These are phyloP conservation scores for Salix dunnii DNA, from an alignment of 345 rosid genomes.

Conservation along the genomic window DNA sequence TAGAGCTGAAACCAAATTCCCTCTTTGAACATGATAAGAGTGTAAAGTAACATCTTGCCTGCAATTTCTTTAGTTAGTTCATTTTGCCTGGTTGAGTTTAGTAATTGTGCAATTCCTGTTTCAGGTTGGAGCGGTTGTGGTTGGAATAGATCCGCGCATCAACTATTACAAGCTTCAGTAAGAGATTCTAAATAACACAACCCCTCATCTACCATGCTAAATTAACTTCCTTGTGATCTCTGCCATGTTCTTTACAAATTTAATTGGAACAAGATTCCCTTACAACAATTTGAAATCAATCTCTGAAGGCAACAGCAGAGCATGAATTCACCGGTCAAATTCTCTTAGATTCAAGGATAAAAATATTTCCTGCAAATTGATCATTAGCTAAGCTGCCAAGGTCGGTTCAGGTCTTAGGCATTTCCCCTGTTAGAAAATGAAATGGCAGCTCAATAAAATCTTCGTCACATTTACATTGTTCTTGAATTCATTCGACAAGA, in stretches of 20 bases:
- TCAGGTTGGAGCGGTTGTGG: slow-evolving; percentile 97
- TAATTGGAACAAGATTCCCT: not conserved
- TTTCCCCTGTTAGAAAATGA: not conserved
- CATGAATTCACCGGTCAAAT: not conserved
- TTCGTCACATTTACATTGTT: not conserved
- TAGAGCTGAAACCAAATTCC: slow-evolving; percentile 53
- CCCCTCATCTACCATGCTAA: slow-evolving; percentile 5
- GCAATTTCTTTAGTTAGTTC: slow-evolving; percentile 6
- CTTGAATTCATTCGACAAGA: not conserved
- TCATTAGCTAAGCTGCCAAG: not conserved
- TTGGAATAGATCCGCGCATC: slow-evolving; percentile 71
- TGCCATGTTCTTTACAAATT: not conserved
- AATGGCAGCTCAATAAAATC: not conserved
- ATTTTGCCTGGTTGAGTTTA: slow-evolving; percentile 11
- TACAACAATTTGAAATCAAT: not conserved
- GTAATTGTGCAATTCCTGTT: slow-evolving; percentile 19
- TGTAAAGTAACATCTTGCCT: slow-evolving; percentile 38
- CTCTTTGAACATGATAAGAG: slow-evolving; percentile 71
- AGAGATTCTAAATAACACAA: slow-evolving; percentile 25
- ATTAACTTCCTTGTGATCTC: not conserved
- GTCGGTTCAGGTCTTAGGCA: not conserved
- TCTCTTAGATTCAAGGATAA: not conserved
- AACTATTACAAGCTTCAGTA: slow-evolving; percentile 97
- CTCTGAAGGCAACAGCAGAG: not conserved
- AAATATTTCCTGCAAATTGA: not conserved